Percentiles rank a stretch among this genome's conserved stretches.
These are phyloP conservation scores for Fusarium zealandicum DNA, from an alignment of 2,329 filamentous ascomycete species.

Conservation along the genomic window DNA sequence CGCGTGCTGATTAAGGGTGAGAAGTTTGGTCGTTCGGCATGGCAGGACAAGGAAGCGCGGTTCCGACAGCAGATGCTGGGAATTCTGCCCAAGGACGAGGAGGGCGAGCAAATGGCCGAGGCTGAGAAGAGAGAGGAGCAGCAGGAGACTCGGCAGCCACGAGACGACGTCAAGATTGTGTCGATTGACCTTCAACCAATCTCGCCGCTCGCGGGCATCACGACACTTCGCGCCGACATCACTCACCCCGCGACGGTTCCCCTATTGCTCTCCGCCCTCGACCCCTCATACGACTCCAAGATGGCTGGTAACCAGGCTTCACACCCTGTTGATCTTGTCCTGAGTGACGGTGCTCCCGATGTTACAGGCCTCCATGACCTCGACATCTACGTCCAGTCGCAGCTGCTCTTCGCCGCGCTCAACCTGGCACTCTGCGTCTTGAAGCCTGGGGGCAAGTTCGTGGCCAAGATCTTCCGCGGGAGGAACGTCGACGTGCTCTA, in stretches of 20 bases:
- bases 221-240: constrained; percentile 91
- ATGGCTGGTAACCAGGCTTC: constrained; percentile 60
- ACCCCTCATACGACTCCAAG: constrained; percentile 68
- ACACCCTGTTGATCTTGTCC: constrained; percentile 87
- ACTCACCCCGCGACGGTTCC: constrained; percentile 96
- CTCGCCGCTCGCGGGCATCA: constrained; percentile 90
- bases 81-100: constrained; percentile 50
- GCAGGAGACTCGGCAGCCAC: constrained; percentile 50
- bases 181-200: constrained; percentile 97
- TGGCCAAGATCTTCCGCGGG: constrained; percentile 96
- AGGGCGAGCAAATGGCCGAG: constrained; percentile 31
- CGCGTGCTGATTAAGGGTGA: constrained; percentile 93
- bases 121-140: constrained; percentile 25
- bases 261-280: constrained; percentile 82
- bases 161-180: constrained; percentile 87
- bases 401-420: constrained; percentile 91
- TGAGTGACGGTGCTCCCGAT: constrained; percentile 95
- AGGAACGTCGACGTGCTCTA: constrained; percentile 96
- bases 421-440: constrained; percentile 94
- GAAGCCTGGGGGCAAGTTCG: constrained; percentile 91
- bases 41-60: constrained; percentile 81
- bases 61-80: constrained; percentile 68
- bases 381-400: constrained; percentile 97
- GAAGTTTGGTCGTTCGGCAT: constrained; percentile 83
- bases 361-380: constrained; percentile 97